Conservation (phyloP, 2,329 filamentous ascomycete genomes). For the Lachnellula hyalina region DNA sequence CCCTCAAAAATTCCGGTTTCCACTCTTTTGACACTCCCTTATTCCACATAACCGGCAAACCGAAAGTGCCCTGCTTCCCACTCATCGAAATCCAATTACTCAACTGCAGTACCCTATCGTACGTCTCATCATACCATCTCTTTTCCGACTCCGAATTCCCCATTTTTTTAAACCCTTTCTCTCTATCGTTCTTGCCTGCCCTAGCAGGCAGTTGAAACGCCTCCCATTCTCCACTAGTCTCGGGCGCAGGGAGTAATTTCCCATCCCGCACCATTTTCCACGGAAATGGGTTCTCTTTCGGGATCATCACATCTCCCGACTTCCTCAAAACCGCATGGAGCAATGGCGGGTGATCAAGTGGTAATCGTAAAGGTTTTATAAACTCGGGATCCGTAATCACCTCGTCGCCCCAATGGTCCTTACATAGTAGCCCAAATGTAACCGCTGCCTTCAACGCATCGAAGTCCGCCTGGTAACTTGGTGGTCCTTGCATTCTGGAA, state of each 20-base stretch:
- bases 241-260: not conserved
- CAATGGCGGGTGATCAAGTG: slow-evolving; percentile 6
- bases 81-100: not conserved
- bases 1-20: not conserved
- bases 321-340: slow-evolving; percentile 1
- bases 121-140: not conserved
- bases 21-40: not conserved
- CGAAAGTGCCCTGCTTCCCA: not conserved
- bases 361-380: not conserved
- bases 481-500: not conserved
- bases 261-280: slow-evolving; percentile 3
- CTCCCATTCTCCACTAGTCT: not conserved
- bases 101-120: not conserved
- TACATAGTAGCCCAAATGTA: not conserved
- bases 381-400: not conserved
- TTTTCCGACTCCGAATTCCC: not conserved
- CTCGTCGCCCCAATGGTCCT: slow-evolving; percentile 2
- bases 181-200: not conserved
- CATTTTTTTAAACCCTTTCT: not conserved
- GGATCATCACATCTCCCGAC: slow-evolving; percentile 1
- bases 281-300: not conserved
- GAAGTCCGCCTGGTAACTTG: slow-evolving; percentile 1
- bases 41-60: not conserved
- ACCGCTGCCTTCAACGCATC: not conserved
- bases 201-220: not conserved